Evolutionary conservation across 306 rosid species (phyloP).

Genomic region (Vigna unguiculata): DNA sequence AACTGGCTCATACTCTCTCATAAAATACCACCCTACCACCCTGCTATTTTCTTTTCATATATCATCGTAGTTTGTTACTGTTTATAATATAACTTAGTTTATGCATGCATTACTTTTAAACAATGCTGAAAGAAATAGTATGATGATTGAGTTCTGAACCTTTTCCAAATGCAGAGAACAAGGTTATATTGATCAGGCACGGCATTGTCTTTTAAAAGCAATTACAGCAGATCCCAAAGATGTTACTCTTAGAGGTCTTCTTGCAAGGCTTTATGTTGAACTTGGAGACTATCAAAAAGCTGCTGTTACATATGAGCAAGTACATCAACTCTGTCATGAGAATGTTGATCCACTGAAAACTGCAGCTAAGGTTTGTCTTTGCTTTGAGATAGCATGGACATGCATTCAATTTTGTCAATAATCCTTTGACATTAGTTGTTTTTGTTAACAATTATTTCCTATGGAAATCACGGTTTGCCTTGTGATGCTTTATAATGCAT

Average conservation of each 20-base stretch:
- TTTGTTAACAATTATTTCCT: neutral
- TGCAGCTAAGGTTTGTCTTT: constrained; percentile 67
- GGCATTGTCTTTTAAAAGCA: constrained; percentile 82
- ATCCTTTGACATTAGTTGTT: neutral
- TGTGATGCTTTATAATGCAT: constrained; percentile 20
- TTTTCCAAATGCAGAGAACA: constrained; percentile 58
- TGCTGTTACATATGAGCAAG: constrained; percentile 74
- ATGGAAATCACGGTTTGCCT: neutral
- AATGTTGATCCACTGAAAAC: constrained; percentile 75
- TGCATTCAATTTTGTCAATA: constrained; percentile 28
- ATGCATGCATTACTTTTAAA: constrained; percentile 24
- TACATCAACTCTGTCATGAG: constrained; percentile 65
- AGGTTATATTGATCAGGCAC: constrained; percentile 68
- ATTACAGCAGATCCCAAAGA: constrained; percentile 81
- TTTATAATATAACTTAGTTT: constrained; percentile 4
- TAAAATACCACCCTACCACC: too few relatives aligned
- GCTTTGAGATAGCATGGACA: constrained; percentile 31
- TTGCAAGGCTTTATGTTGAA: constrained; percentile 72
- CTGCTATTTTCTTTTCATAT: neutral
- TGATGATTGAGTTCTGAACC: constrained; percentile 34
- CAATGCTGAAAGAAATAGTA: constrained; percentile 18
- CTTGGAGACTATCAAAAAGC: constrained; percentile 81
- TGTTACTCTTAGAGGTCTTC: constrained; percentile 56
- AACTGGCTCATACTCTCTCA: constrained; percentile 14
- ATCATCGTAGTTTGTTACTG: constrained; percentile 1